A percentile compares a stretch with the other conserved stretches of the same genome.
phyloP scores from a whole-genome alignment of 176 grass and related monocot genomes.

The Cymbopogon citratus region DNA sequence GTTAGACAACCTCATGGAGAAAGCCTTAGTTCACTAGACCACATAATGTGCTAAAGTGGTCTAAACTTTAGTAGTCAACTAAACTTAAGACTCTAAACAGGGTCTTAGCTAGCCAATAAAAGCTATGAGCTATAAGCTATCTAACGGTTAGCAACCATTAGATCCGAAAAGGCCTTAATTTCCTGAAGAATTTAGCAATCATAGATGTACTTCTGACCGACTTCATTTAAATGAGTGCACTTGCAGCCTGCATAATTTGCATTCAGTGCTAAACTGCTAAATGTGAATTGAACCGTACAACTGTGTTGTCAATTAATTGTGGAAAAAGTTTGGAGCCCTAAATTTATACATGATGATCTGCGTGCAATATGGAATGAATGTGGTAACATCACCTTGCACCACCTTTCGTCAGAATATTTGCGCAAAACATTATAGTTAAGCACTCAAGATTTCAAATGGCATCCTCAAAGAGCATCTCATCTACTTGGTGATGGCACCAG shows the following conservation, averaged over 20 bases:
- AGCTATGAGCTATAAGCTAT: background rate
- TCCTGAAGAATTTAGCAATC: background rate
- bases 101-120: background rate
- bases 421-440: background rate
- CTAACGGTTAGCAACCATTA: background rate
- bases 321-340: background rate
- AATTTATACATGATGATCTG: background rate
- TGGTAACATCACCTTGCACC: constrained; percentile 13
- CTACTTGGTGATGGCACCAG: constrained; percentile 11
- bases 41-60: background rate
- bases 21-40: background rate
- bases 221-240: background rate
- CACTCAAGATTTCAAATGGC: constrained; percentile 9
- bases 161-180: background rate
- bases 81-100: background rate
- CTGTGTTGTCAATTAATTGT: background rate
- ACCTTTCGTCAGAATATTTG: background rate
- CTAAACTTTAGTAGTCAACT: background rate
- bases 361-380: background rate
- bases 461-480: constrained; percentile 10
- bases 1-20: background rate
- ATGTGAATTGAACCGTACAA: background rate
- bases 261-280: background rate
- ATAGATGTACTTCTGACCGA: background rate
- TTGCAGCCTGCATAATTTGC: background rate